Evolutionary conservation across 1,139 yeast species (phyloP).

Genomic region (Blastobotrys serpentis): DNA sequence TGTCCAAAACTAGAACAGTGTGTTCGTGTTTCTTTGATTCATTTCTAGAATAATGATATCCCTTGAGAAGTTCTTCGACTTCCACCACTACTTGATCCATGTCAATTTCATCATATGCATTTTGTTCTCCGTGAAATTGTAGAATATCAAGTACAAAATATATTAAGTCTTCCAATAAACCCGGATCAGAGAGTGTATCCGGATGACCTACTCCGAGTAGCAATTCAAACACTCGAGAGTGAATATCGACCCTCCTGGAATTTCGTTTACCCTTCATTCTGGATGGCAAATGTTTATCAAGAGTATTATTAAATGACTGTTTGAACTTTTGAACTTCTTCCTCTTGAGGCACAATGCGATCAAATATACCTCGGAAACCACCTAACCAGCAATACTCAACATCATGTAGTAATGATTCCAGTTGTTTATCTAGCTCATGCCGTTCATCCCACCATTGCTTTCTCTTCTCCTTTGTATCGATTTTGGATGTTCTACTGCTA

Average conservation of each 20-base stretch:
- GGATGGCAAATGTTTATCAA: constrained; percentile 38
- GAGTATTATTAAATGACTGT: constrained; percentile 39
- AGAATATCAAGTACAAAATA: constrained; percentile 60
- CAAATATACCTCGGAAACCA: constrained; percentile 69
- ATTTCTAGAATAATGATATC: constrained; percentile 30
- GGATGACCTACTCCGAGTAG: constrained; percentile 50
- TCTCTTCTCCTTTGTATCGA: constrained; percentile 61
- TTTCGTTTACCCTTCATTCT: constrained; percentile 29
- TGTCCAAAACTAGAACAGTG: constrained; percentile 65
- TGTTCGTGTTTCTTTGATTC: constrained; percentile 43
- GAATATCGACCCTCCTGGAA: constrained; percentile 42
- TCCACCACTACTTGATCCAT: constrained; percentile 50
- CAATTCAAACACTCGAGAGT: constrained; percentile 51
- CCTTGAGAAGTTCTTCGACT: constrained; percentile 47
- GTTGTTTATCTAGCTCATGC: constrained; percentile 56
- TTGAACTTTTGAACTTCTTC: constrained; percentile 41
- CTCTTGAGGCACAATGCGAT: constrained; percentile 18
- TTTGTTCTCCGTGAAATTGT: constrained; percentile 60
- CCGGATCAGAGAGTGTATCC: constrained; percentile 38
- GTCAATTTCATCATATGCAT: constrained; percentile 65
- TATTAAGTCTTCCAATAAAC: constrained; percentile 61
- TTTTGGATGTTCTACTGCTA: constrained; percentile 32
- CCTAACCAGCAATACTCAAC: constrained; percentile 76
- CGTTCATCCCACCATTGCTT: constrained; percentile 78
- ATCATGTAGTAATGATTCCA: constrained; percentile 53